Conservation (phyloP, 148 eudicot species). For the Beta vulgaris region DNA sequence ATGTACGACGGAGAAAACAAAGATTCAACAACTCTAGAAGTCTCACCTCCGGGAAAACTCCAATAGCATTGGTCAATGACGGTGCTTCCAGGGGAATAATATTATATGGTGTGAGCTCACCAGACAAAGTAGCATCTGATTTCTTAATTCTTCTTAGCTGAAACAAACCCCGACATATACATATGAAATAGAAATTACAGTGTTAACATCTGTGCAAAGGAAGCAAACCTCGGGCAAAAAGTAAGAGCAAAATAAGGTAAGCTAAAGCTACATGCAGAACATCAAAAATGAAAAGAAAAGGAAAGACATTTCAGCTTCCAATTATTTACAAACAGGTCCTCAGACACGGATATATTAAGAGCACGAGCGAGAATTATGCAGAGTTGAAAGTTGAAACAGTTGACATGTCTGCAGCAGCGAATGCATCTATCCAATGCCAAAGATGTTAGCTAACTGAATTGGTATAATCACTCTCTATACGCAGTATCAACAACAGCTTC, state of each 20-base stretch:
- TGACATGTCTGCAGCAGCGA: background rate
- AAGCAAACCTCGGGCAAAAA: background rate
- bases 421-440: background rate
- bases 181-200: background rate
- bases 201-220: background rate
- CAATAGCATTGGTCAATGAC: slow-evolving; percentile 69
- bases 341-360: background rate
- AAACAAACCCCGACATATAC: slow-evolving; percentile 15
- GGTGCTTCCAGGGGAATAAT: slow-evolving; percentile 84
- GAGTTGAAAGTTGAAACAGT: background rate
- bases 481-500: background rate
- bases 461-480: background rate
- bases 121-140: slow-evolving; percentile 69
- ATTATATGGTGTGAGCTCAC: slow-evolving; percentile 78
- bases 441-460: background rate
- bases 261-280: slow-evolving; percentile 1
- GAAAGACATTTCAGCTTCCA: background rate
- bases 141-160: slow-evolving; percentile 77
- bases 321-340: background rate
- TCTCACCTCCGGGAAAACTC: slow-evolving; percentile 76
- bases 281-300: background rate
- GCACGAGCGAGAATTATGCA: background rate
- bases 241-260: background rate
- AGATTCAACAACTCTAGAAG: slow-evolving; percentile 6
- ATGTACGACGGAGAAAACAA: background rate